Evolutionary conservation across 352 stramenopile species (phyloP).

Genomic region (Globisporangium barbulae): DNA sequence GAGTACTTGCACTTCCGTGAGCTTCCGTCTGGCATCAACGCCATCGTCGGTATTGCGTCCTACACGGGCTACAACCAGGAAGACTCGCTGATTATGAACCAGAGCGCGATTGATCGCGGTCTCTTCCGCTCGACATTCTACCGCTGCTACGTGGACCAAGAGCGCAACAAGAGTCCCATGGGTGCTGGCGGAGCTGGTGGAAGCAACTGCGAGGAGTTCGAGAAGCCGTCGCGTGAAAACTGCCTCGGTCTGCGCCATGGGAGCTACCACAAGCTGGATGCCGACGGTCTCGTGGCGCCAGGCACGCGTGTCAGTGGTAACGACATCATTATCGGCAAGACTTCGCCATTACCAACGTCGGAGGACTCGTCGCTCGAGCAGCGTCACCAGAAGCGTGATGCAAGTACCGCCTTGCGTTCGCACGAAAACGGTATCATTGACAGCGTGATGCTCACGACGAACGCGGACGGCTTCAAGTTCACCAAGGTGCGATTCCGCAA

Average conservation of each 20-base stretch:
- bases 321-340: constrained; percentile 99
- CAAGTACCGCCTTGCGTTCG: constrained; percentile 95
- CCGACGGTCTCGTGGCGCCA: constrained; percentile 96
- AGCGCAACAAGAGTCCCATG: constrained; percentile 83
- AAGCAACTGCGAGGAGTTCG: constrained; percentile 91
- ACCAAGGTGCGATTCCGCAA: constrained; percentile 98
- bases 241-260: constrained; percentile 93
- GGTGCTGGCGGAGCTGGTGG: constrained; percentile 57
- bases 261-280: constrained; percentile 99
- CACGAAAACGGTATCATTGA: constrained; percentile 99
- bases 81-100: constrained; percentile 99
- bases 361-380: constrained; percentile 81
- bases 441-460: constrained; percentile 98
- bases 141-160: constrained; percentile 96
- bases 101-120: constrained; percentile 98
- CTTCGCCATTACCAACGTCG: constrained; percentile 84
- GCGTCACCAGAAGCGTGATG: constrained; percentile 96
- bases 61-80: constrained; percentile 98
- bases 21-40: constrained; percentile 98
- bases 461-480: constrained; percentile 96
- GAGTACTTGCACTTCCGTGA: constrained; percentile 98
- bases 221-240: constrained; percentile 95
- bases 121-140: constrained; percentile 99
- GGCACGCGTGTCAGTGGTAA: constrained; percentile 96
- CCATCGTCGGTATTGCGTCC: constrained; percentile 87